A percentile compares a stretch with the other conserved stretches of the same genome.
phyloP scores from a whole-genome alignment of 108 stramenopile genomes.

The Conticribra weissflogii region DNA sequence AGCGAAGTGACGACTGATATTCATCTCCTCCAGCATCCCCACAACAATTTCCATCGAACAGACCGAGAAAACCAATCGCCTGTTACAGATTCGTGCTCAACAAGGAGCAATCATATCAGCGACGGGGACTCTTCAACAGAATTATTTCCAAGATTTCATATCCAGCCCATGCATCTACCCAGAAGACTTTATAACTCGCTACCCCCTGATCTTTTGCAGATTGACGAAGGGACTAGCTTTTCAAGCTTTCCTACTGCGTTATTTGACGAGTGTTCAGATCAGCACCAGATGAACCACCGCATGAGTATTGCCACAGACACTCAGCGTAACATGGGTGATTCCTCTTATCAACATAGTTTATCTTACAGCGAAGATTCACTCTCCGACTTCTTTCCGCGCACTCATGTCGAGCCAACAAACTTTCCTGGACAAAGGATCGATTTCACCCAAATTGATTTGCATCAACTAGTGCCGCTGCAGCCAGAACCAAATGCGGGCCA shows the following conservation, averaged over 20 bases:
- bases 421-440: not conserved
- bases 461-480: not conserved
- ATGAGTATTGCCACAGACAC: not conserved
- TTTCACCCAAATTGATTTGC: too few relatives aligned
- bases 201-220: not conserved
- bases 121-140: constrained; percentile 7
- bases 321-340: too few relatives aligned
- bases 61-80: not conserved
- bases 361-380: not conserved
- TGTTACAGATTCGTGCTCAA: not conserved
- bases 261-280: not conserved
- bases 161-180: constrained; percentile 14
- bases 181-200: not conserved
- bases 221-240: not conserved
- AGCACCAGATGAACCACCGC: not conserved
- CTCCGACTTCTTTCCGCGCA: too few relatives aligned
- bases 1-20: not conserved
- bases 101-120: not conserved
- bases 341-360: not conserved
- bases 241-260: not conserved
- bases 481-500: not conserved
- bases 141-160: not conserved
- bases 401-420: not conserved
- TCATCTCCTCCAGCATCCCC: not conserved
- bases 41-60: not conserved